Conservation (phyloP, 371 early-diverging fungal species). For the Rhizopus stolonifer region DNA sequence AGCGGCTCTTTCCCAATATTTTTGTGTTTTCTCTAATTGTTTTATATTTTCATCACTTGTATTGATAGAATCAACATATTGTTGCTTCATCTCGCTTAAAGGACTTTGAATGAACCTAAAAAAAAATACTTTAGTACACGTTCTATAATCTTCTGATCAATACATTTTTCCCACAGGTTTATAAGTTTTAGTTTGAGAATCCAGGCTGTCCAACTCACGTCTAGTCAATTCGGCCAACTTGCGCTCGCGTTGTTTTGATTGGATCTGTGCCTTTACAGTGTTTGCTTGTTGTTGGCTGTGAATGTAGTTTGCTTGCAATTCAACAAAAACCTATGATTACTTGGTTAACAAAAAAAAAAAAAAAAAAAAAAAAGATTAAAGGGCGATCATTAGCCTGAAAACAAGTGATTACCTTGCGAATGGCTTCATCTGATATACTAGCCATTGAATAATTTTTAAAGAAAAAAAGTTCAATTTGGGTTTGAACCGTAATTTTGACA, state of each 20-base stretch:
- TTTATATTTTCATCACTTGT: slow-evolving; percentile 51
- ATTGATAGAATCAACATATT: slow-evolving; percentile 49
- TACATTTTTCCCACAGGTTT: slow-evolving; percentile 82
- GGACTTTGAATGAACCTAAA: slow-evolving; percentile 67
- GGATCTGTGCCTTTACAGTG: slow-evolving; percentile 67
- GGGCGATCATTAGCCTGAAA: too few species aligned
- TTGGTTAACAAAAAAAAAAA: neutral
- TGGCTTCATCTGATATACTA: slow-evolving; percentile 45
- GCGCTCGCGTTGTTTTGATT: slow-evolving; percentile 67
- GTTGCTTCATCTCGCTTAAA: slow-evolving; percentile 52
- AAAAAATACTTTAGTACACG: neutral
- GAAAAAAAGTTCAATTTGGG: neutral
- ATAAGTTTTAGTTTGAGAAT: slow-evolving; percentile 62
- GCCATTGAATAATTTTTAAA: slow-evolving; percentile 26
- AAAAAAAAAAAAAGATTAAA: neutral
- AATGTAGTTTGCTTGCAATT: slow-evolving; percentile 62
- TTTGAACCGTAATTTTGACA: too few species aligned
- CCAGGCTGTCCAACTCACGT: slow-evolving; percentile 67
- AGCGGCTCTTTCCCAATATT: slow-evolving; percentile 69
- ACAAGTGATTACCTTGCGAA: slow-evolving; percentile 33
- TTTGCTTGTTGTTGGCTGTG: slow-evolving; percentile 65
- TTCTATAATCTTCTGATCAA: slow-evolving; percentile 1
- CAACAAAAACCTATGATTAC: slow-evolving; percentile 57
- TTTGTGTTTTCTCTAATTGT: slow-evolving; percentile 72
- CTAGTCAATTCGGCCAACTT: slow-evolving; percentile 71